Base-by-base conservation (phyloP, 164 flowering plant species). In the Houttuynia cordata region DNA sequence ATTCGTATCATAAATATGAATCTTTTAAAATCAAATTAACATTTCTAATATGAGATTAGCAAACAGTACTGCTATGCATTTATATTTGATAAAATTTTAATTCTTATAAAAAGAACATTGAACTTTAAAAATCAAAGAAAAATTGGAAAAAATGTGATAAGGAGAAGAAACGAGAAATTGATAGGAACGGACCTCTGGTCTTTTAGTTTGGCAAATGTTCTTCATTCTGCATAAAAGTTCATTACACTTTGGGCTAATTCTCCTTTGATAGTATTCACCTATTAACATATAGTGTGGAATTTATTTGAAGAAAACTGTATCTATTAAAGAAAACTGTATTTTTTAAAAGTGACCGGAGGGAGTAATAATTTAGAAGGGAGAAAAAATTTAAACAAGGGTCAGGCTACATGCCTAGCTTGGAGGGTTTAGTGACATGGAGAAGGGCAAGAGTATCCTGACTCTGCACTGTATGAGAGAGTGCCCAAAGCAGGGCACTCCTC, bases 401-500 rank as follows among this genome's bases (percentile, higher is more conserved):
- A 10, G 49, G 49, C 17, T 14, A 42, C 14, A 42, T 42, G 82
- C 88, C 87, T 82, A 62, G 78, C 25, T 70, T 73, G 24, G 72
- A 1, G 50, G 85, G 70, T 66, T 76, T 79, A 25, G 65, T 65
- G 0, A 88, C 87, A 67, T 78, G 68, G 54, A 91, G 81, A 68
- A 91, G 94, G 24, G 83, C 51, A 6, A 91, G 21, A 0, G 65
- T 70, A 61, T 91, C 97, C 12, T 82, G 83, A 63, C 52, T 74
- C 62, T 86, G 94, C 45, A 85, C 85, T 21, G 90, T 74, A 57
- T 88, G 94, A 23, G 90, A 67, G 22, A 91, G 78, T 2, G 95
- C 85, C 97, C 97, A 91, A 47, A 81, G 90, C 10, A 88, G 20
- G 20, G 97, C 96, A 61, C 73, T 74, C 73, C 83, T 83, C 5